phyloP scores from a whole-genome alignment of 2,329 filamentous ascomycete genomes.

The Aureobasidium sp. region DNA sequence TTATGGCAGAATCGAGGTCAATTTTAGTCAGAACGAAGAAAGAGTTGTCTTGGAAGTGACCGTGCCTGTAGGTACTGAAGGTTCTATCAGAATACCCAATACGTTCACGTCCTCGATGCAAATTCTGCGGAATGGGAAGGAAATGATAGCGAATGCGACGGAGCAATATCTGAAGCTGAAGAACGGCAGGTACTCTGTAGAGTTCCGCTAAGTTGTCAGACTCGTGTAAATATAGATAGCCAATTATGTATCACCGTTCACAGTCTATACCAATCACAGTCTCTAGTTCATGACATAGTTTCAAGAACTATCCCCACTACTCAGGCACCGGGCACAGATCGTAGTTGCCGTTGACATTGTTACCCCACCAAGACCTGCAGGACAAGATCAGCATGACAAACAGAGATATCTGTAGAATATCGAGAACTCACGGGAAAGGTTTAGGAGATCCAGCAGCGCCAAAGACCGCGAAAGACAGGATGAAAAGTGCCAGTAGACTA shows the following conservation, averaged over 20 bases:
- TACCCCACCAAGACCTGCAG: slow-evolving; percentile 51
- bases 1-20: slow-evolving; percentile 32
- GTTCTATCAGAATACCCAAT: not conserved
- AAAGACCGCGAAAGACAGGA: slow-evolving; percentile 51
- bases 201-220: not conserved
- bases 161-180: not conserved
- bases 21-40: slow-evolving; percentile 18
- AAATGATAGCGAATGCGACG: no score
- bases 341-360: slow-evolving; percentile 43
- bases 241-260: no score
- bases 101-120: not conserved
- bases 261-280: no score
- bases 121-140: not conserved
- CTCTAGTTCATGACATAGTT: no score
- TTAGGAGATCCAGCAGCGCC: slow-evolving; percentile 32
- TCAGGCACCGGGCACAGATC: slow-evolving; percentile 39
- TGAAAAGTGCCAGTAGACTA: slow-evolving; percentile 43
- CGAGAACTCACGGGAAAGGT: slow-evolving; percentile 36
- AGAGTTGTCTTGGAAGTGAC: slow-evolving; percentile 21
- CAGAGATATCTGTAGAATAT: not conserved
- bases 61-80: slow-evolving; percentile 25
- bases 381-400: slow-evolving; percentile 23
- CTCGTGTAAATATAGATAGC: no score
- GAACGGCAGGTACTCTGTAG: not conserved
- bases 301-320: no score